phyloP scores from a whole-genome alignment of 139 green algal species.

The Coelastrella sp. region DNA sequence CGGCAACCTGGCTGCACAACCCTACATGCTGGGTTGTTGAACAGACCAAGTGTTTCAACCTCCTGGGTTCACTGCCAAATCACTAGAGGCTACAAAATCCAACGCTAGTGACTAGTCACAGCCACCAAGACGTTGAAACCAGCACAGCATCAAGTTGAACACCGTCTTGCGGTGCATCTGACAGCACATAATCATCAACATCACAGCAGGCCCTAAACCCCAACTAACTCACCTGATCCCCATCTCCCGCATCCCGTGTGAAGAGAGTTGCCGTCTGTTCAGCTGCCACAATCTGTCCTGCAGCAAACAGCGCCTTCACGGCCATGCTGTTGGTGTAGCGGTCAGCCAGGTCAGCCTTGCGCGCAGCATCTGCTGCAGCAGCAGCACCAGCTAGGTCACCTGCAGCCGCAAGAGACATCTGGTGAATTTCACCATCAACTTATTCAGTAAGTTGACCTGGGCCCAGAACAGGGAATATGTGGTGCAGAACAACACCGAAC shows the following conservation, averaged over 20 bases:
- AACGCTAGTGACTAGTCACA: too few relatives aligned
- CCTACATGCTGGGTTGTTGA: too few relatives aligned
- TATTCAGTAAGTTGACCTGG: constrained; percentile 67
- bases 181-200: neutral
- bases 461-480: too few relatives aligned
- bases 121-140: too few relatives aligned
- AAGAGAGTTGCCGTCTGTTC: constrained; percentile 90
- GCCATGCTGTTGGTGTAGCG: constrained; percentile 94
- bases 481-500: too few relatives aligned
- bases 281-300: constrained; percentile 73
- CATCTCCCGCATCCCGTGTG: constrained; percentile 92
- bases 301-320: constrained; percentile 81
- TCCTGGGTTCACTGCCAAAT: too few relatives aligned
- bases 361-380: constrained; percentile 72
- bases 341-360: constrained; percentile 78
- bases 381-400: constrained; percentile 73
- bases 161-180: too few relatives aligned
- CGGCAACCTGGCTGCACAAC: too few relatives aligned
- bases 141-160: too few relatives aligned
- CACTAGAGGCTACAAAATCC: too few relatives aligned
- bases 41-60: too few relatives aligned
- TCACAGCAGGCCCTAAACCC: neutral
- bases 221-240: constrained; percentile 70
- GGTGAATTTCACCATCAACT: too few relatives aligned
- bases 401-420: neutral